Base-by-base conservation (phyloP, 2,329 filamentous ascomycete genomes). In the Microdochium nivale region DNA sequence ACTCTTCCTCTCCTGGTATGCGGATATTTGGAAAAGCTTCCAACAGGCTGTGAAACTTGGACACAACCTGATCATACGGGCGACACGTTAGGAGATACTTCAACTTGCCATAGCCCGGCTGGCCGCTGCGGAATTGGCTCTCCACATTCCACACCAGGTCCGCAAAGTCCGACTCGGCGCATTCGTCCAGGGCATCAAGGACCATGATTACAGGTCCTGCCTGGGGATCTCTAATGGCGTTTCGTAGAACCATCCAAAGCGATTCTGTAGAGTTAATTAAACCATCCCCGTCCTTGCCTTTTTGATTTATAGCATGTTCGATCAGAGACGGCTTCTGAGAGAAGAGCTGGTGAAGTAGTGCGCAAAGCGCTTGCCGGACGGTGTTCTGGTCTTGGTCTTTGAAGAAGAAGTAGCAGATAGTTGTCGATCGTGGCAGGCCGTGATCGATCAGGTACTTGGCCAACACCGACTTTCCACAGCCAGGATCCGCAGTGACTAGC, bases 361-460 rank as follows among this genome's bases (percentile, higher is more conserved):
- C 68, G 48, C 68, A 72, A n/a, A 73, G 59, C 0, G 67, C 68
- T 54, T 67, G 64, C 0, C 53, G 35, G 24, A 62, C 51, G 1
- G 56, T 70, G 32, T 69, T 63, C 47, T 72, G 69, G 37, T 65
- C 60, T 51, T 65, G 54, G 32, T 69, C 66, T 52, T 71, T 71
- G 57, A 74, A 74, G 52, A 74, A 74, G 52, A 71, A 74, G 58
- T 73, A 74, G 55, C 68, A 71, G 2, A 69, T 59, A 1, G 60
- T 62, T 51, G 55, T 47, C 2, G 52, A 47, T 4, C 19, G 16
- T 40, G 35, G 35, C 1, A 70, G 53, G 7, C 40, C 50, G 5
- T 60, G 30, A 43, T 69, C 62, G 19, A 69, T 54, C 0, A 71
- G 59, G 46, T 62, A 64, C 44, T 60, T 66, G 9, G 69, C 62